Conservation (phyloP, 306 rosid genomes). For the Oxytropis ochrocephala region DNA sequence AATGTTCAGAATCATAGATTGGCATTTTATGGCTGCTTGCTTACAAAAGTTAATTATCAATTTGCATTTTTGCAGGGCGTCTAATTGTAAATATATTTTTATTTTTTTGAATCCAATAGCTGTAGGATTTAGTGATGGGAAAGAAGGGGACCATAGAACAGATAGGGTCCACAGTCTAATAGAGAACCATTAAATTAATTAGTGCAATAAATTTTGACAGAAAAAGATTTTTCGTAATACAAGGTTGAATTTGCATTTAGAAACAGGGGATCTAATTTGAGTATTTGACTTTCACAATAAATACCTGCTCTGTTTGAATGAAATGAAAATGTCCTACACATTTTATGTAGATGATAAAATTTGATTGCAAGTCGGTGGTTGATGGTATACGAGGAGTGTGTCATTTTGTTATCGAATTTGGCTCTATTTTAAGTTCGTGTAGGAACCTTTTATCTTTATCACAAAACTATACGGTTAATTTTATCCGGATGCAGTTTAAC, state of each 20-base stretch:
- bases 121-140: not conserved
- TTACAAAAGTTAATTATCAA: constrained; percentile 17
- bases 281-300: not conserved
- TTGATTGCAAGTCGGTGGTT: too few relatives aligned
- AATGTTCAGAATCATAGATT: constrained; percentile 41
- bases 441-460: too few relatives aligned
- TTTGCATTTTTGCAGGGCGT: constrained; percentile 3
- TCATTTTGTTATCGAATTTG: too few relatives aligned
- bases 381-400: too few relatives aligned
- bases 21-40: constrained; percentile 39
- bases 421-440: too few relatives aligned
- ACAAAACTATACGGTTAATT: too few relatives aligned
- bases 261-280: not conserved
- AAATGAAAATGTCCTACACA: not conserved
- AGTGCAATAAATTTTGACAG: not conserved
- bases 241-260: not conserved
- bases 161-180: not conserved
- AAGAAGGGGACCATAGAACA: not conserved
- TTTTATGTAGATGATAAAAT: too few relatives aligned
- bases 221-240: not conserved
- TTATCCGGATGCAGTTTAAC: too few relatives aligned
- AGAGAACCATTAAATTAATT: not conserved
- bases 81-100: not conserved
- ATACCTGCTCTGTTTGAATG: not conserved
- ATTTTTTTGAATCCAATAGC: not conserved